Conservation (phyloP, 345 rosid species). For the Acer campestre region DNA sequence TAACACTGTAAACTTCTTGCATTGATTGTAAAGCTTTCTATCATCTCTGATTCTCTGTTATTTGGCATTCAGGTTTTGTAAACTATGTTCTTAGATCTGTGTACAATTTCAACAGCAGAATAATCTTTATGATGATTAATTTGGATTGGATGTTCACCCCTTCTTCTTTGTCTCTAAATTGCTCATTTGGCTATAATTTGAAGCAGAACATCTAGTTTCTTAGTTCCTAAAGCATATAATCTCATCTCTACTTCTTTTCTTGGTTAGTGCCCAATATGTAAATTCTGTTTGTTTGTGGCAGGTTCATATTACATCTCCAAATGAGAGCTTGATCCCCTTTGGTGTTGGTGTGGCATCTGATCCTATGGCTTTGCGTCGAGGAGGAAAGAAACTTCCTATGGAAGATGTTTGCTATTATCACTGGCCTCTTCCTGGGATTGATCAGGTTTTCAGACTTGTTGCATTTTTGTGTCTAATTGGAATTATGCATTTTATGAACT, state of each 20-base stretch:
- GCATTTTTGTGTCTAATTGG: slow-evolving; percentile 15
- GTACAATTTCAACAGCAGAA: background rate
- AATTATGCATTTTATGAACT: slow-evolving; percentile 16
- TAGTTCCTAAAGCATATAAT: background rate
- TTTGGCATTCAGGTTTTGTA: background rate
- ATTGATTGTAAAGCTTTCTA: background rate
- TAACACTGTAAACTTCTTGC: background rate
- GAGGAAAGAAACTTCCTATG: slow-evolving; percentile 93
- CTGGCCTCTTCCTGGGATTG: slow-evolving; percentile 89
- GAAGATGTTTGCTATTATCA: slow-evolving; percentile 91
- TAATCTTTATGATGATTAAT: background rate
- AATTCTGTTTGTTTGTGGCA: slow-evolving; percentile 31
- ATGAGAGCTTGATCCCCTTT: slow-evolving; percentile 59
- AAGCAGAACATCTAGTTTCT: background rate
- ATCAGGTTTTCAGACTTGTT: slow-evolving; percentile 58
- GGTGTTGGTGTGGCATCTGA: slow-evolving; percentile 89
- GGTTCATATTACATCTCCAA: slow-evolving; percentile 68
- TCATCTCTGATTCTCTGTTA: slow-evolving; percentile 9
- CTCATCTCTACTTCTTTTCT: background rate
- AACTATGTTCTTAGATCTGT: background rate
- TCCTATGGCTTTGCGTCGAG: slow-evolving; percentile 94
- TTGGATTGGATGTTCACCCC: background rate
- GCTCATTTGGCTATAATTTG: background rate
- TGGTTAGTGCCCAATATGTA: background rate
- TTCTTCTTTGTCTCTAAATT: slow-evolving; percentile 9